Base-by-base conservation (phyloP, 148 eudicot species). In the Rhododendron mucronatum region DNA sequence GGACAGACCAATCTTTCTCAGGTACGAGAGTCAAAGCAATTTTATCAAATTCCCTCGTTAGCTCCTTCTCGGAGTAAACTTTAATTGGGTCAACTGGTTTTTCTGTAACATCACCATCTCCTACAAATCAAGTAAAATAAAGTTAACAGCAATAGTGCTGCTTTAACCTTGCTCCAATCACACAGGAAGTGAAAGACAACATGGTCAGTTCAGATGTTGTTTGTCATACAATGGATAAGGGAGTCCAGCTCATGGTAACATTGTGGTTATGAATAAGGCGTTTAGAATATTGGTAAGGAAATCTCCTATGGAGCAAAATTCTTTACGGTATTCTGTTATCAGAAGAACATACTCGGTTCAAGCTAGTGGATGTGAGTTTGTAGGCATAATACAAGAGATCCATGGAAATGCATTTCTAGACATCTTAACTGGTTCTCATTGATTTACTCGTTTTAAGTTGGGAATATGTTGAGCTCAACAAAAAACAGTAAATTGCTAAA, bases 1-100 rank as follows among this genome's bases (percentile, higher is more conserved):
- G 99, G 37, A 94, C 69, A 84, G 99, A 97, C 99, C 99, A 97
- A 91, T 97, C 99, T 88, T 97, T 97, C 26, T 97, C 99, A 33
- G 99, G 99, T 78, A 91, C 96, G 69, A 97, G 95, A 87, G 91
- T 95, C 3, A 90, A 90, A 89, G 94, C 93, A 85, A 97, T 93
- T 89, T 97, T 95, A 88, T 97, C 99, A 88, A 93, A 88, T 89
- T 97, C 99, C 90, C 98, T 94, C 48, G 93, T 89, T 39, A 97
- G 92, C 94, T 97, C 99, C 86, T 95, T 97, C 85, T 97, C 98
- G 1, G 98, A 93, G 91, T 94, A 97, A 28, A 97, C 95, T 87
- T 93, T 93, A 7, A 97, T 87, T n/a, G 99, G 98, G 59, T 97
- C 98, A 63, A 92, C 93, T 80, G 96, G 95, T 82, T 95, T 97